phyloP scores from a whole-genome alignment of 179 eudicot species.

The Carnegiea gigantea region DNA sequence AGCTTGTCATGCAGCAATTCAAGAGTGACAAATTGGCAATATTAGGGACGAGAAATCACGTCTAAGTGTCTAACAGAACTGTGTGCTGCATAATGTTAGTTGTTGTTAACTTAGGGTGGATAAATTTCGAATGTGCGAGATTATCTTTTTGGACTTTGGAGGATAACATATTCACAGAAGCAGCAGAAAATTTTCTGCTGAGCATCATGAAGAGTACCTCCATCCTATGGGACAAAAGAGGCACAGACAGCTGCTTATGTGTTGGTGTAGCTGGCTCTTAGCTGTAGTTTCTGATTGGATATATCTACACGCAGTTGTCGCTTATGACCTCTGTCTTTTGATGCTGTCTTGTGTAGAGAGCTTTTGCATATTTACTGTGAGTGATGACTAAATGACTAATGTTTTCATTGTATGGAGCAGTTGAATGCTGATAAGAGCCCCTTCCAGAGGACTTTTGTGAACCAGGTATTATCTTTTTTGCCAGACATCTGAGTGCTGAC shows the following conservation, averaged over 20 bases:
- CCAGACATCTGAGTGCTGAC: not conserved
- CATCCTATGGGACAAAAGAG: not conserved
- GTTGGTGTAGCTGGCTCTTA: not conserved
- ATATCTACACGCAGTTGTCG: not conserved
- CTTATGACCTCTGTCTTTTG: not conserved
- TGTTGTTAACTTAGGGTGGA: not conserved
- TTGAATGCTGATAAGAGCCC: constrained; percentile 92
- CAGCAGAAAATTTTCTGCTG: constrained; percentile 5
- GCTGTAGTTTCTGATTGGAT: not conserved
- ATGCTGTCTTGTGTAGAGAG: not conserved
- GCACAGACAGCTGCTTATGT: not conserved
- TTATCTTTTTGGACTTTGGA: not conserved
- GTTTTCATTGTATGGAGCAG: constrained; percentile 45
- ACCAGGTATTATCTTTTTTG: constrained; percentile 59
- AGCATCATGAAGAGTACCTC: not conserved
- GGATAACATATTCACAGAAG: not conserved
- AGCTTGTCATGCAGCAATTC: constrained; percentile 9
- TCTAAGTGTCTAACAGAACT: not conserved
- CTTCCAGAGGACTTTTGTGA: constrained; percentile 85
- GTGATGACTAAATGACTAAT: not conserved
- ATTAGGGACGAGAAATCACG: not conserved
- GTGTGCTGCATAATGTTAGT: not conserved
- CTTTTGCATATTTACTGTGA: not conserved
- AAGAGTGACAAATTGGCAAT: not conserved
- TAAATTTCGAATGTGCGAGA: not conserved